Evolutionary conservation across 2,329 filamentous ascomycete genomes (phyloP).

Genomic region (Phialocephala subalpina): DNA sequence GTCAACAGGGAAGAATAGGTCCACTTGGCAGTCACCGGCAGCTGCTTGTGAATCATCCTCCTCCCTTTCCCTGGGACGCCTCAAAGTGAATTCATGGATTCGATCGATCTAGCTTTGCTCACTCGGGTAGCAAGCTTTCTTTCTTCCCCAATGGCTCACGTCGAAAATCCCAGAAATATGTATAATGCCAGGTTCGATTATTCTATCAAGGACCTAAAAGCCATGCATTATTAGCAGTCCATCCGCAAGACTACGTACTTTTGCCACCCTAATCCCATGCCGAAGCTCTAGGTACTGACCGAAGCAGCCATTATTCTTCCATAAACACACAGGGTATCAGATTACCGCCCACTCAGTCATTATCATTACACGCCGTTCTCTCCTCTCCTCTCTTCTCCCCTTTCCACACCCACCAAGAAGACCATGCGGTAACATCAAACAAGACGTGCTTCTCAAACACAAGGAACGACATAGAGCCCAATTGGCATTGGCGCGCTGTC

Average conservation of each 20-base stretch:
- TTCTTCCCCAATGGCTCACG: background rate
- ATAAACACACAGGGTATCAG: conserved; percentile 5
- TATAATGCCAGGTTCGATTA: background rate
- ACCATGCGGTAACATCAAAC: background rate
- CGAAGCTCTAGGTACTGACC: background rate
- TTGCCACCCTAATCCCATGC: background rate
- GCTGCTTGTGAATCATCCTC: too few species aligned
- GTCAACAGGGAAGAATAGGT: too few species aligned
- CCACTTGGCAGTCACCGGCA: too few species aligned
- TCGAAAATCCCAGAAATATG: background rate
- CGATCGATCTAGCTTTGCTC: too few species aligned
- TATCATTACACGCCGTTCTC: background rate
- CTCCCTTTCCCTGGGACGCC: too few species aligned
- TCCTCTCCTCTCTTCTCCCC: background rate
- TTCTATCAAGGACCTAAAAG: background rate
- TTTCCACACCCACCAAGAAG: background rate
- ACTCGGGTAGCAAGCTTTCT: background rate
- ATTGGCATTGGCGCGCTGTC: conserved; percentile 33
- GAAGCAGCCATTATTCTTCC: background rate
- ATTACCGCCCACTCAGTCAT: conserved; percentile 7
- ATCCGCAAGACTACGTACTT: background rate
- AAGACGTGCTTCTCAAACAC: conserved; percentile 26
- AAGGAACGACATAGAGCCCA: conserved; percentile 42
- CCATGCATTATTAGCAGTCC: conserved; percentile 1
- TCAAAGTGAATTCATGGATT: too few species aligned